Evolutionary conservation across 2,329 filamentous ascomycete species (phyloP), one percentile per base, ranked within the genome.

Genomic region (Paraphaeosphaeria sporulosa): DNA sequence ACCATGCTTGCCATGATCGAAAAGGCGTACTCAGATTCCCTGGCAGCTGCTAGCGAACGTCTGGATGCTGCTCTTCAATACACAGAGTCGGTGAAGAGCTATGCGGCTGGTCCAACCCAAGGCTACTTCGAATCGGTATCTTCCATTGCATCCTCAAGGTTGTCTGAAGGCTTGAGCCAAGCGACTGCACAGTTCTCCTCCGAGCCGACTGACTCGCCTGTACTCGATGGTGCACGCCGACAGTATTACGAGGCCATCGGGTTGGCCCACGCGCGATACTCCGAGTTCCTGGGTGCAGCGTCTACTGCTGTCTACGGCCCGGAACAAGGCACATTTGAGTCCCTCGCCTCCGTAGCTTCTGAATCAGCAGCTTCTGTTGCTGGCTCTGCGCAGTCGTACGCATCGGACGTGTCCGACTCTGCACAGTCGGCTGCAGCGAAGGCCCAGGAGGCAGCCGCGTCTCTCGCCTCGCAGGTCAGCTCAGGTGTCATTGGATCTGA

Each of bases 161-260:
- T 94, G 17, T 85, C 87, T 15, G 89, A 92, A 68, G 91, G 90
- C n/a, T 81, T 92, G 5, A 84, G 85, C 55, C 85, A 85, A 72
- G 92, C 91, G 7, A 90, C 90, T 55, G 84, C 88, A 38, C 90
- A 93, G 61, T 91, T 91, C 66, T 84, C 88, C 52, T 83, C 87
- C 15, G 85, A 89, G 43, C 85, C 89, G 1, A 88, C 89, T 1
- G 34, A 21, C 2, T 52, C 49, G 15, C 80, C 81, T 30, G 80
- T 83, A 74, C 64, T 89, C 80, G 76, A 89, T 79, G 82, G 85
- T 83, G 79, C 86, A 80, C 73, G 87, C 82, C 73, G 89, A 83
- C 80, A 90, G 59, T 94, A 94, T 76, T 94, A 93, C 68, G 90
- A 92, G 64, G 91, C 89, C 12, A 78, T 95, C 25, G 92, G 92